These are phyloP conservation scores for Aeminium ludgeri DNA, from an alignment of 495 filamentous ascomycete genomes.

Conservation along the genomic window DNA sequence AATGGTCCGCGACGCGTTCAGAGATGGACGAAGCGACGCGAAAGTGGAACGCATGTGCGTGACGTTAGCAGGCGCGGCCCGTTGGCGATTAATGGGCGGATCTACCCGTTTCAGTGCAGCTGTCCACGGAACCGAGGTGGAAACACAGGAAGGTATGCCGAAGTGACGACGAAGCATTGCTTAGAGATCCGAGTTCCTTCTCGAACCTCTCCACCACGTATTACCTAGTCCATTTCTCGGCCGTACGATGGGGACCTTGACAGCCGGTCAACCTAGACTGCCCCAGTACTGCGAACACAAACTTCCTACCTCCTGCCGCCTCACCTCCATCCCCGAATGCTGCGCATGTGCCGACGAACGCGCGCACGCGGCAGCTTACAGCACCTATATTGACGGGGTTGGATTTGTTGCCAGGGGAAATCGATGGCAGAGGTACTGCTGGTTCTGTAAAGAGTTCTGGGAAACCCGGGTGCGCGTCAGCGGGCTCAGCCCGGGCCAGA, in stretches of 20 bases:
- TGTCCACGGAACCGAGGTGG: too few species aligned
- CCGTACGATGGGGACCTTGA: constrained; percentile 27
- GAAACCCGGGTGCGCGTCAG: constrained; percentile 22
- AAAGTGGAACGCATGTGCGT: background rate
- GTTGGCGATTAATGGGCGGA: too few species aligned
- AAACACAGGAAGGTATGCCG: too few species aligned
- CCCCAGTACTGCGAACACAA: constrained; percentile 29
- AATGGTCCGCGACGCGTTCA: constrained; percentile 16
- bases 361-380: constrained; percentile 24
- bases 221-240: background rate
- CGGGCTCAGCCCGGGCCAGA: constrained; percentile 18
- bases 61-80: background rate
- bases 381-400: constrained; percentile 29
- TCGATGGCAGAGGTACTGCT: constrained; percentile 31
- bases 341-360: constrained; percentile 30
- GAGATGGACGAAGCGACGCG: constrained; percentile 37
- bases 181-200: too few species aligned
- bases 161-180: too few species aligned
- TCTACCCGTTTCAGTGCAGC: too few species aligned
- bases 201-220: too few species aligned
- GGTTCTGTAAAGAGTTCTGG: constrained; percentile 34
- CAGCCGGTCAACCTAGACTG: constrained; percentile 22
- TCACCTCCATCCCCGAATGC: constrained; percentile 26
- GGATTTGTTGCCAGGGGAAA: constrained; percentile 28
- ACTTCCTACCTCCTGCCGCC: constrained; percentile 28